Evolutionary conservation across 495 filamentous ascomycete species (phyloP).

Genomic region (Choiromyces venosus): DNA sequence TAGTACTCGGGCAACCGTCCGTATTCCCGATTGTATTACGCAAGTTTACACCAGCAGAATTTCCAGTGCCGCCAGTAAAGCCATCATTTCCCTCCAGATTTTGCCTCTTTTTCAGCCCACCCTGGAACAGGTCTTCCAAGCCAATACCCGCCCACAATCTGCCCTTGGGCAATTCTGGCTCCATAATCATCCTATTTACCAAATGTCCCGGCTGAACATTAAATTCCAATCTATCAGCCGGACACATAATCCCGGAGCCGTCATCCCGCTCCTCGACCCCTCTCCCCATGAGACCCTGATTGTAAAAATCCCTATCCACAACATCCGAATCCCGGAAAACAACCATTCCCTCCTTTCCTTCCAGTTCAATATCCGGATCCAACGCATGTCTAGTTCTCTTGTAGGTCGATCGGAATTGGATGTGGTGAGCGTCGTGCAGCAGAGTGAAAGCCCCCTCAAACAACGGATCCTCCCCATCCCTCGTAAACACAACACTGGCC

Average conservation of each 20-base stretch:
- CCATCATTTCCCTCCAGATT: constrained; percentile 26
- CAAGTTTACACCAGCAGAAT: constrained; percentile 78
- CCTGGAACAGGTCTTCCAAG: constrained; percentile 29
- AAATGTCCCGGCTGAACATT: constrained; percentile 38
- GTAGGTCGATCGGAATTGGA: constrained; percentile 72
- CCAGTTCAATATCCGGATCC: constrained; percentile 63
- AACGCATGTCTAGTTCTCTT: constrained; percentile 62
- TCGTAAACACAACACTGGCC: constrained; percentile 70
- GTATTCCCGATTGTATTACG: constrained; percentile 72
- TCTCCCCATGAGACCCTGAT: constrained; percentile 16
- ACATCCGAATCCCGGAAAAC: constrained; percentile 89
- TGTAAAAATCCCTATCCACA: constrained; percentile 33
- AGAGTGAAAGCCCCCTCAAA: constrained; percentile 90
- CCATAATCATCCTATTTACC: constrained; percentile 34
- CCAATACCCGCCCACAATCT: constrained; percentile 27
- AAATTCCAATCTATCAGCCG: constrained; percentile 41
- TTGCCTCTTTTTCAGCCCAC: constrained; percentile 35
- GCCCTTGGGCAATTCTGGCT: constrained; percentile 26
- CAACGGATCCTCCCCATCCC: constrained; percentile 70
- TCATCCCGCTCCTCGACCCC: constrained; percentile 14
- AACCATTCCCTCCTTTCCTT: constrained; percentile 74
- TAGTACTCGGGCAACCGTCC: constrained; percentile 74
- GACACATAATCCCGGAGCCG: constrained; percentile 44
- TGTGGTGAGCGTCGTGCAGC: constrained; percentile 74
- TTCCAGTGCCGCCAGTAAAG: constrained; percentile 58